A percentile compares a stretch with the other conserved stretches of the same genome.
Evolutionary conservation across 2,329 filamentous ascomycete genomes (phyloP).

Genomic region (Colletotrichum sp.): DNA sequence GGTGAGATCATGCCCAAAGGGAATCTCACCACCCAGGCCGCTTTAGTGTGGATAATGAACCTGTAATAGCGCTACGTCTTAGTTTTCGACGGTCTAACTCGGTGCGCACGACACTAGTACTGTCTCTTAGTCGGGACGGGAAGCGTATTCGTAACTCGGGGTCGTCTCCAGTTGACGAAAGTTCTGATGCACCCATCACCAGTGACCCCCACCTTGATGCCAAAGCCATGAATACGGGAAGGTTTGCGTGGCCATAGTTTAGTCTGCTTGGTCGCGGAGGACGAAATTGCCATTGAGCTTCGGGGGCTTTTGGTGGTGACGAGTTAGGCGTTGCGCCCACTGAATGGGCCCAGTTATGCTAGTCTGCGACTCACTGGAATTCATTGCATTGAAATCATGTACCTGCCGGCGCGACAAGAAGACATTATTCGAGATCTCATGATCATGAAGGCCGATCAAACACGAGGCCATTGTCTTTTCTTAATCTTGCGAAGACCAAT

Average conservation of each 20-base stretch:
- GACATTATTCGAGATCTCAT: not conserved
- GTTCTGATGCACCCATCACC: not conserved
- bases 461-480: not conserved
- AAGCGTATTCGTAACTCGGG: not conserved
- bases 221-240: not conserved
- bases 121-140: not conserved
- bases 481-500: not conserved
- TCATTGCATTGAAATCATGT: not conserved
- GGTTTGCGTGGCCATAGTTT: fast-evolving
- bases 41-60: not conserved
- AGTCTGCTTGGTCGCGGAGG: not conserved
- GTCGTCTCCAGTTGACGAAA: not conserved
- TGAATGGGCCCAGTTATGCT: not conserved
- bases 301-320: not conserved
- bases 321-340: not conserved
- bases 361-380: not conserved
- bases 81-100: not conserved
- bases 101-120: not conserved
- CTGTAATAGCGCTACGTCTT: not conserved
- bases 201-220: not conserved
- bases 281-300: not conserved
- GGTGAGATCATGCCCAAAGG: not conserved
- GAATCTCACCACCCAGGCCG: not conserved
- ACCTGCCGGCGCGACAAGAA: fast-evolving
- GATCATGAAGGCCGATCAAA: not conserved